Conservation (phyloP, 176 grass and related monocot genomes). For the Pharus latifolius region DNA sequence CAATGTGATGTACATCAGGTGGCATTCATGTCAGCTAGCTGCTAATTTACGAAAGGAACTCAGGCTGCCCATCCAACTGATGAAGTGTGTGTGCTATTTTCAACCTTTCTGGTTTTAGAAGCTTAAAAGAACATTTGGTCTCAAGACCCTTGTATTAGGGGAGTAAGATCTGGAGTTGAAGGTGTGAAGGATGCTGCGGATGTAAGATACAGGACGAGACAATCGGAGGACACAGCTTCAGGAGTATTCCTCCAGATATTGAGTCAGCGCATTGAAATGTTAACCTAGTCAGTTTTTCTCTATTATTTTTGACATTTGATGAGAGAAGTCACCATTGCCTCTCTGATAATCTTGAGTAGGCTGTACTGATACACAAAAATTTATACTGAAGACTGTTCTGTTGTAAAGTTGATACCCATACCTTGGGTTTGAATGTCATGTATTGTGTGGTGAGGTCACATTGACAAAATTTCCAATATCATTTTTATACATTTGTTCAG, state of each 20-base stretch:
- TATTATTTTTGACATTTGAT: neutral
- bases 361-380: constrained; percentile 1
- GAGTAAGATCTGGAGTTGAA: neutral
- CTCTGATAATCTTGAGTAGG: neutral
- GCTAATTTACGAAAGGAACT: constrained; percentile 8
- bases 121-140: neutral
- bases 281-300: constrained; percentile 4
- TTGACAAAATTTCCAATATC: neutral
- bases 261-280: constrained; percentile 3
- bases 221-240: neutral
- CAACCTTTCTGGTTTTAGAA: neutral
- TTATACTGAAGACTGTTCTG: constrained; percentile 2
- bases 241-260: neutral
- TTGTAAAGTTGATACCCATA: constrained; percentile 14
- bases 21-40: neutral
- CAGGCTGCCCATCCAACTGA: neutral
- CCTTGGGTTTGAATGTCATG: neutral
- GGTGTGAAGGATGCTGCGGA: neutral
- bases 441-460: neutral
- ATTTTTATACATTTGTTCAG: constrained; percentile 1
- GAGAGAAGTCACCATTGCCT: neutral
- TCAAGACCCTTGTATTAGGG: neutral
- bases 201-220: constrained; percentile 7
- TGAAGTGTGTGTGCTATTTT: neutral
- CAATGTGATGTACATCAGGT: constrained; percentile 21